Evolutionary conservation across 2,329 filamentous ascomycete genomes (phyloP), one percentile per base, ranked within the genome.

Genomic region (Monosporascus ibericus): DNA sequence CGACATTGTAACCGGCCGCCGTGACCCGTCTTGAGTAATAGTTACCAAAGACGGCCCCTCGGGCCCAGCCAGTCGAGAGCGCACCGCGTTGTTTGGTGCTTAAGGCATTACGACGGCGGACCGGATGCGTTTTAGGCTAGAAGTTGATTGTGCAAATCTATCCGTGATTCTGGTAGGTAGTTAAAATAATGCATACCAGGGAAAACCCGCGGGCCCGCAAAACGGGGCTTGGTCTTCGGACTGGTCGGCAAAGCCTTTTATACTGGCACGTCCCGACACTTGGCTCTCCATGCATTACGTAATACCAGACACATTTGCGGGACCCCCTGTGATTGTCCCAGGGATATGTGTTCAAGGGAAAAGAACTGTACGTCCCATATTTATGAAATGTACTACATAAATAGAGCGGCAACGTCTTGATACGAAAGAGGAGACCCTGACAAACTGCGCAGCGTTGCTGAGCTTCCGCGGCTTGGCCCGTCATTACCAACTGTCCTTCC

Each of bases 1-100:
- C 24, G 47, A 56, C 52, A 51, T 47, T 53, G 57, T 58, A 58
- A 55, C 52, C 48, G 52, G 48, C 44, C 49, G 48, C 50, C 49
- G 51, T 52, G 54, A 52, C 56, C 53, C 56, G 53, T 58, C 57
- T 54, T 42, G 11, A 20, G 38, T 39, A 6, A 39, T 20, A 18
- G 9, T 20, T 9, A 40, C 38, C 38, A 5, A 40, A 40, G 38
- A 20, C 18, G 17, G 18, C 17, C 38, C 38, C 17, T 8, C 6
- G 5, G 17, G 9, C 9, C 30, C 11, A 34, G 30, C 30, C 30
- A 34, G 9, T 34, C 30, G 30, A 34, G 30, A 9, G 6, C 30
- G 14, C 30, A 34, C 30, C 30, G 30, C 11, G 30, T 34, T 34
- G 27, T 30, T 30, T 40, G 17, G 18, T 18, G 4, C 17, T 40